A percentile compares a stretch with the other conserved stretches of the same genome.
phyloP scores from a whole-genome alignment of 2,329 filamentous ascomycete species.

The Mycocentrospora acerina region DNA sequence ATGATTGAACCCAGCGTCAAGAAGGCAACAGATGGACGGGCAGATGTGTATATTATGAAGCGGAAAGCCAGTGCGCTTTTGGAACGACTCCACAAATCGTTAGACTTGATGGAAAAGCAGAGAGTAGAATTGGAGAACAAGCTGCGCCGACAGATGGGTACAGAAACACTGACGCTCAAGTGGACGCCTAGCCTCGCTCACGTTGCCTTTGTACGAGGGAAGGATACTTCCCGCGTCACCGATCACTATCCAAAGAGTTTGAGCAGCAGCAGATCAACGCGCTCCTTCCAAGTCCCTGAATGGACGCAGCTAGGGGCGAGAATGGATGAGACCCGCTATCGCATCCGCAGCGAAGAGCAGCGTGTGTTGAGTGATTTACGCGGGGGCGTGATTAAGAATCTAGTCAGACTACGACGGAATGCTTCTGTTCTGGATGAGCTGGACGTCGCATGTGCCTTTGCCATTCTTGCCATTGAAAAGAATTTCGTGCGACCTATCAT shows the following conservation, averaged over 20 bases:
- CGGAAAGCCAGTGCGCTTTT: slow-evolving; percentile 67
- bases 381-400: slow-evolving; percentile 72
- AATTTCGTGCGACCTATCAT: slow-evolving; percentile 72
- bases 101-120: slow-evolving; percentile 61
- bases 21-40: slow-evolving; percentile 38
- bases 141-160: slow-evolving; percentile 61
- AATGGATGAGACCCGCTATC: slow-evolving; percentile 74
- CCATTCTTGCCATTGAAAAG: slow-evolving; percentile 73
- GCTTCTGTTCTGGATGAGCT: slow-evolving; percentile 90
- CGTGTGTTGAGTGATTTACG: slow-evolving; percentile 75
- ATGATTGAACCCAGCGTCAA: slow-evolving; percentile 35
- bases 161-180: slow-evolving; percentile 66
- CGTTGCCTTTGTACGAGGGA: slow-evolving; percentile 86
- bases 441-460: slow-evolving; percentile 86
- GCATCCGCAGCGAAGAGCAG: slow-evolving; percentile 82
- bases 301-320: slow-evolving; percentile 81
- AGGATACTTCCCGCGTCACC: slow-evolving; percentile 54
- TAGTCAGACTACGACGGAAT: slow-evolving; percentile 85
- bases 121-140: slow-evolving; percentile 62
- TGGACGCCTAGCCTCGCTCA: slow-evolving; percentile 89
- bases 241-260: slow-evolving; percentile 56
- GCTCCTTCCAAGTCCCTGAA: slow-evolving; percentile 77
- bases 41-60: slow-evolving; percentile 66
- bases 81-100: slow-evolving; percentile 64
- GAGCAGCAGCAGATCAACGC: slow-evolving; percentile 78